These are phyloP conservation scores for Orbilia javanica DNA, from an alignment of 2,329 filamentous ascomycete species.

Conservation along the genomic window DNA sequence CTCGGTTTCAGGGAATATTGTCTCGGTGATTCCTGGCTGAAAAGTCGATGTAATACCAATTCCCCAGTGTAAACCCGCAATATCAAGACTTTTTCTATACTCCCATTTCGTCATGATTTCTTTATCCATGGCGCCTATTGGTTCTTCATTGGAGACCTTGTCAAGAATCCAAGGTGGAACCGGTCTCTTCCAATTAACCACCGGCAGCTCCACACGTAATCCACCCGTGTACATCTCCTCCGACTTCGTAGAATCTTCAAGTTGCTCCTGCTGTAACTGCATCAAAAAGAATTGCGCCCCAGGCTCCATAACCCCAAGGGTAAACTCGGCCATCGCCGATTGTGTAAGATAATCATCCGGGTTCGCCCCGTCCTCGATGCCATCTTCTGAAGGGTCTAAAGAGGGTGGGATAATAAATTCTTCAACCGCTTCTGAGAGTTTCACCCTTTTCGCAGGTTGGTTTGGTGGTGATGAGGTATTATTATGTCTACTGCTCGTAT, in stretches of 20 bases:
- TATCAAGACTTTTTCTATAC: conserved; percentile 55
- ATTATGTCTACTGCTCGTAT: no score
- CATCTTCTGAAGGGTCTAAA: conserved; percentile 40
- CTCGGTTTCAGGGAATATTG: conserved; percentile 23
- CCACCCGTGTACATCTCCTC: neutral
- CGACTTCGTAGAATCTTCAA: conserved; percentile 43
- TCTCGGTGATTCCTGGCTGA: neutral
- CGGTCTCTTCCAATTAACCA: conserved; percentile 42
- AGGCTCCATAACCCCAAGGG: conserved; percentile 41
- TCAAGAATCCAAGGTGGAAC: conserved; percentile 23
- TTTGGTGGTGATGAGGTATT: neutral
- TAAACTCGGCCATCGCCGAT: conserved; percentile 41
- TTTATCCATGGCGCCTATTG: neutral
- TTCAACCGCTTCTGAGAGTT: conserved; percentile 27
- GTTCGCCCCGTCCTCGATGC: neutral
- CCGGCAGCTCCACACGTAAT: conserved; percentile 27
- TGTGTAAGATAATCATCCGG: conserved; percentile 11
- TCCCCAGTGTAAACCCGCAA: conserved; percentile 48
- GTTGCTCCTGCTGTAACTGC: conserved; percentile 48
- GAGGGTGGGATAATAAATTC: conserved; percentile 47
- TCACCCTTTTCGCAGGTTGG: conserved; percentile 4
- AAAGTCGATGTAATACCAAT: neutral
- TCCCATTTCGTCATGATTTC: conserved; percentile 41
- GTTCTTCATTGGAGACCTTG: neutral
- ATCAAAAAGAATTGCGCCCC: conserved; percentile 45